A percentile compares a stretch with the other conserved stretches of the same genome.
These are phyloP conservation scores for Pseudotulostoma volvatum DNA, from an alignment of 495 filamentous ascomycete genomes.

Conservation along the genomic window DNA sequence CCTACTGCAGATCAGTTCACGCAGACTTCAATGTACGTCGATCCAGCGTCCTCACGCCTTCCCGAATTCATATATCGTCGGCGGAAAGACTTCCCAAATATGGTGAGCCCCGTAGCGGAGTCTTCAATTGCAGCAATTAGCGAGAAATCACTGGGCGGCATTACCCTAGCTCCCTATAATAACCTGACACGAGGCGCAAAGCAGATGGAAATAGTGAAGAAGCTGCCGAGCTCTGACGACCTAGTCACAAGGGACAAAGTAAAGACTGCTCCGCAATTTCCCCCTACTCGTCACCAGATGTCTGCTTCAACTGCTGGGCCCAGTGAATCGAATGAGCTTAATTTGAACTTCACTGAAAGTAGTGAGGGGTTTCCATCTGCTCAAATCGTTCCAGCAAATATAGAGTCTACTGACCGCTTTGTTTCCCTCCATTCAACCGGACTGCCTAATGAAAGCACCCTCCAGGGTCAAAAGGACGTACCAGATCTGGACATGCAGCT, in stretches of 20 bases:
- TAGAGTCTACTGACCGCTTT: constrained; percentile 15
- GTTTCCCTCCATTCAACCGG: constrained; percentile 26
- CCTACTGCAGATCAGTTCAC: too few species aligned
- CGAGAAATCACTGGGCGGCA: too few species aligned
- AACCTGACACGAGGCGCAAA: too few species aligned
- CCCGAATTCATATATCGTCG: constrained; percentile 32
- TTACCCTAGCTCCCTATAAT: too few species aligned
- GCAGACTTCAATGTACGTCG: constrained; percentile 19
- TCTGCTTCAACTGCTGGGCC: too few species aligned
- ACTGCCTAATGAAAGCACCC: constrained; percentile 11
- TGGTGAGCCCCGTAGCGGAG: too few species aligned
- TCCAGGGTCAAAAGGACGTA: constrained; percentile 7
- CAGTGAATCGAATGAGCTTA: too few species aligned
- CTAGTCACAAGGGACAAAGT: constrained; percentile 1
- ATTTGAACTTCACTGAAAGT: too few species aligned
- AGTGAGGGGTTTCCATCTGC: constrained; percentile 28
- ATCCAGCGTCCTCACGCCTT: constrained; percentile 28
- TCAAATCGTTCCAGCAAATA: constrained; percentile 15
- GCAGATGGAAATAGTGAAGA: constrained; percentile 10
- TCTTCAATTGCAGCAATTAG: too few species aligned
- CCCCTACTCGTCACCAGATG: too few species aligned
- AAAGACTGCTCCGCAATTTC: too few species aligned
- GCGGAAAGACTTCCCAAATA: constrained; percentile 10
- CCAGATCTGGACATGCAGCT: constrained; percentile 21
- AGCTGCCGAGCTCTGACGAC: constrained; percentile 2